Conservation (phyloP, 306 rosid species). For the Acmispon strigosus region DNA sequence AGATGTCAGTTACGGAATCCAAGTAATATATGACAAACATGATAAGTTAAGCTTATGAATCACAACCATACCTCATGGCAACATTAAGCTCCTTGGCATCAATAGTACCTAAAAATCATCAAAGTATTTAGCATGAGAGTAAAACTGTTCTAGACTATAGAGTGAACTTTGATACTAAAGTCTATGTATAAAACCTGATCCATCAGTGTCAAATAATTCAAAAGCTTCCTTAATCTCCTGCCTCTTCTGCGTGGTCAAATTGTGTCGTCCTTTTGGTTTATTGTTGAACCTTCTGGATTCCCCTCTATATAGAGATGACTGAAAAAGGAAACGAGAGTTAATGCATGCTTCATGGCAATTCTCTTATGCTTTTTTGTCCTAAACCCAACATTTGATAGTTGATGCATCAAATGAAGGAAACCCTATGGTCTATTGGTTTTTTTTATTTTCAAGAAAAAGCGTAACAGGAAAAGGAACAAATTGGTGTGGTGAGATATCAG, state of each 20-base stretch:
- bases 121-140: not conserved
- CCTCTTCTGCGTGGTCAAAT: conserved; percentile 59
- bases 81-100: conserved; percentile 96
- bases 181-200: conserved; percentile 57
- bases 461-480: not conserved
- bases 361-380: not conserved
- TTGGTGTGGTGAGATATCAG: not conserved
- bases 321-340: conserved; percentile 11
- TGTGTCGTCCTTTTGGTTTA: conserved; percentile 54
- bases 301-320: conserved; percentile 56
- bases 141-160: not conserved
- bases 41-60: not conserved
- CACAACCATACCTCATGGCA: conserved; percentile 76
- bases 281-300: conserved; percentile 50
- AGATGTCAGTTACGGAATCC: conserved; percentile 1
- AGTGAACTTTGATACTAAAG: not conserved
- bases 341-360: not conserved
- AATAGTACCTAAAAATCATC: conserved; percentile 55
- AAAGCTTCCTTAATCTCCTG: conserved; percentile 93
- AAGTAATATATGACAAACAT: not conserved
- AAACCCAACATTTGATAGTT: not conserved
- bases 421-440: not conserved
- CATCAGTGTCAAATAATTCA: conserved; percentile 88
- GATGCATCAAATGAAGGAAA: not conserved
- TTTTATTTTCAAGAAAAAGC: not conserved